These are phyloP conservation scores for Rhodocollybia butyracea DNA, from an alignment of 768 basidiomycete genomes.

Conservation along the genomic window DNA sequence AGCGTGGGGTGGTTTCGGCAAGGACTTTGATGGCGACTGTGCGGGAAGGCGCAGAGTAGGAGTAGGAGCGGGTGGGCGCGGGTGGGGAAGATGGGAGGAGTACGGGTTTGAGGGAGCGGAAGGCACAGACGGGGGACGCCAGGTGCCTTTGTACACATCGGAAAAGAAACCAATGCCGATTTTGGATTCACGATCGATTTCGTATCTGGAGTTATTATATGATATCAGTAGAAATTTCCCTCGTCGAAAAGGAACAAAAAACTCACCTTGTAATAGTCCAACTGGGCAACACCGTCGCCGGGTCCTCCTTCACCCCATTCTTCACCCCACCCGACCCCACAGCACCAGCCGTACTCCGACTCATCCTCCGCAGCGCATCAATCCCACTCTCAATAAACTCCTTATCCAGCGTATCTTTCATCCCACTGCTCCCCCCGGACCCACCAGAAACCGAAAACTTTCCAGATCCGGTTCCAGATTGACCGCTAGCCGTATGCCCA, in stretches of 20 bases:
- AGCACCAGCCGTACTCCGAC: conserved; percentile 23
- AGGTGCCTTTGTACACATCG: conserved; percentile 73
- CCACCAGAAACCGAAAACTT: too few relatives aligned
- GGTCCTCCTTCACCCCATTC: conserved; percentile 19
- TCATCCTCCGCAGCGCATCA: conserved; percentile 66
- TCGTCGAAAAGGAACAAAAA: background rate
- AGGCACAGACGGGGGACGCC: conserved; percentile 38
- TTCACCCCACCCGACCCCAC: background rate
- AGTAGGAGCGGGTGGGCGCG: background rate
- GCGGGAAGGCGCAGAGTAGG: conserved; percentile 20
- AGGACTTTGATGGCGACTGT: conserved; percentile 75
- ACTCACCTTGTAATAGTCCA: conserved; percentile 74
- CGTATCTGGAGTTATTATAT: conserved; percentile 43
- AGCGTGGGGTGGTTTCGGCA: conserved; percentile 53
- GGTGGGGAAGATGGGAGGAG: background rate
- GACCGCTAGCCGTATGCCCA: background rate
- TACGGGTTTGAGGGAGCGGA: background rate
- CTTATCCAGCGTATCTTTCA: conserved; percentile 49
- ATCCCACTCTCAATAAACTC: conserved; percentile 74
- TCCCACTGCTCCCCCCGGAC: conserved; percentile 11
- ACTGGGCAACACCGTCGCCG: conserved; percentile 40
- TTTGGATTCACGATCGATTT: conserved; percentile 66
- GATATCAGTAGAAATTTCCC: background rate
- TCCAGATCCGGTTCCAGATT: conserved; percentile 10
- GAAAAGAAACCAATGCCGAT: conserved; percentile 77